phyloP scores from a whole-genome alignment of 495 filamentous ascomycete species.

The Trichoderma virens region DNA sequence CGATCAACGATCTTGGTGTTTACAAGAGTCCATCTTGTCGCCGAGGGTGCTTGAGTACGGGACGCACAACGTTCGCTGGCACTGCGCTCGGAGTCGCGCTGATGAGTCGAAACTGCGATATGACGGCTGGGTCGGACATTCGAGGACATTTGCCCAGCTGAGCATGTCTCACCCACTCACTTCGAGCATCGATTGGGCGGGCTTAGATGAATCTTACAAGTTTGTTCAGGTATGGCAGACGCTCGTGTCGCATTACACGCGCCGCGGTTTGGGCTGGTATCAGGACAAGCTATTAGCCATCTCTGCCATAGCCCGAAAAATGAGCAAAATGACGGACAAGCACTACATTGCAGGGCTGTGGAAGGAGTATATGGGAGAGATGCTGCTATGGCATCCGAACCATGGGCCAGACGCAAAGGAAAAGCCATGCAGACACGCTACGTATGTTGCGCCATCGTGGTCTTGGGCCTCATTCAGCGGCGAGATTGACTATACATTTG shows the following conservation, averaged over 20 bases:
- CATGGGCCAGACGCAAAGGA: not conserved
- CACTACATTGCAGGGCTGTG: not conserved
- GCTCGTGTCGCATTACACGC: not conserved
- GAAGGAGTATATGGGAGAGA: not conserved
- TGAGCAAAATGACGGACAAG: not conserved
- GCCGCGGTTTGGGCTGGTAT: not conserved
- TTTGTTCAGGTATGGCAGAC: not conserved
- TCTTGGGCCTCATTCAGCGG: not conserved
- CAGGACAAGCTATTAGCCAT: constrained; percentile 3
- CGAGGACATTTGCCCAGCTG: not conserved
- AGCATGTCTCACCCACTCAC: not conserved
- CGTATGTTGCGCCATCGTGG: not conserved
- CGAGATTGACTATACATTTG: not conserved
- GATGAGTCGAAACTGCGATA: not conserved
- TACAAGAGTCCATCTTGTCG: not conserved
- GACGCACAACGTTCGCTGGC: not conserved
- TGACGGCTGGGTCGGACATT: not conserved
- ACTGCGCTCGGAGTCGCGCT: not conserved
- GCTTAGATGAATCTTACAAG: not conserved
- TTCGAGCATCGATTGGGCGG: not conserved
- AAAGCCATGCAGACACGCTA: not conserved
- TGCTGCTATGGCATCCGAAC: not conserved
- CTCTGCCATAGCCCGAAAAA: not conserved
- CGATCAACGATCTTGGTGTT: not conserved
- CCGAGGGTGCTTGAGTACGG: not conserved